phyloP scores from a whole-genome alignment of 345 rosid species.

The Abelmoschus esculentus region DNA sequence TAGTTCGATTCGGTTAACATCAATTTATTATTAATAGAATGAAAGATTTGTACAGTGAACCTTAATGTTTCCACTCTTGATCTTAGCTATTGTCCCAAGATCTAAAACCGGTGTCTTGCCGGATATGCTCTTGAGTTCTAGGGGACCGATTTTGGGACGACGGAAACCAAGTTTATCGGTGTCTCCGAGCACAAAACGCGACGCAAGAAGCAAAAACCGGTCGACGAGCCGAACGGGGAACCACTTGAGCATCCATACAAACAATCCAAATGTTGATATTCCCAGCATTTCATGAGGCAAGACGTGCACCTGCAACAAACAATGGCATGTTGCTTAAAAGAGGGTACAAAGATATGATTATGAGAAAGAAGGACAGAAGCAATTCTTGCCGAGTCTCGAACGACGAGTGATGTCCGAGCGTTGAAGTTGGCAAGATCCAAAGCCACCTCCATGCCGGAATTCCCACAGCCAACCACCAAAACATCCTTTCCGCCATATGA shows the following conservation, averaged over 20 bases:
- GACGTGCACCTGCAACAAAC: constrained; percentile 60
- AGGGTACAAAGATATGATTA: neutral
- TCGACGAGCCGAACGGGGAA: constrained; percentile 58
- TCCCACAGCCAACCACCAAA: constrained; percentile 87
- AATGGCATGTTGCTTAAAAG: neutral
- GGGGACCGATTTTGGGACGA: constrained; percentile 56
- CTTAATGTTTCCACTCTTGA: constrained; percentile 67
- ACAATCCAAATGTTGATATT: constrained; percentile 59
- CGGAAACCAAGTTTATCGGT: constrained; percentile 47
- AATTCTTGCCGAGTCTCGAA: constrained; percentile 63
- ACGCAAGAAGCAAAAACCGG: constrained; percentile 41
- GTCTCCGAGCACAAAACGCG: constrained; percentile 55
- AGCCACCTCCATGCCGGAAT: constrained; percentile 87
- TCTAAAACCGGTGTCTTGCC: constrained; percentile 91
- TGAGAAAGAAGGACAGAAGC: neutral
- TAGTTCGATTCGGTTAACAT: neutral
- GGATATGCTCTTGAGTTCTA: constrained; percentile 44
- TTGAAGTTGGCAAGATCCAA: constrained; percentile 70
- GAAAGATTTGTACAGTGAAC: constrained; percentile 16
- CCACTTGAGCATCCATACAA: constrained; percentile 76
- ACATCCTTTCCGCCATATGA: constrained; percentile 39
- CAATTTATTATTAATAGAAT: neutral
- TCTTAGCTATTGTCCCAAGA: constrained; percentile 59
- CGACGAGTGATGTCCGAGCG: constrained; percentile 62
- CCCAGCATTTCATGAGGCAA: constrained; percentile 85